A percentile compares a stretch with the other conserved stretches of the same genome.
Conservation (phyloP, 192 early-diverging fungal genomes). For the Umbelopsis isabellina region DNA sequence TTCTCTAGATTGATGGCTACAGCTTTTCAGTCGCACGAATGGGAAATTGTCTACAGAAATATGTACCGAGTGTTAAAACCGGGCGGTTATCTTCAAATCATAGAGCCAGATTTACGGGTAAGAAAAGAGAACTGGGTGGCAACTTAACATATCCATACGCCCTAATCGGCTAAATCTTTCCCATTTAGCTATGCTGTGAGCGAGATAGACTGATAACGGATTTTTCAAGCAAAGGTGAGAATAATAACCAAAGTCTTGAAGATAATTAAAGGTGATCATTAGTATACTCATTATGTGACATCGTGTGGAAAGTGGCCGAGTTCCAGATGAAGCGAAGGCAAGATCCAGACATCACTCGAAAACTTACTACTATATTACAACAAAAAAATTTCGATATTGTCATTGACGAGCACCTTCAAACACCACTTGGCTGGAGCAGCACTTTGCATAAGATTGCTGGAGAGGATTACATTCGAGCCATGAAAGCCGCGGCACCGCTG, state of each 20-base stretch:
- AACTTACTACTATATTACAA: background rate
- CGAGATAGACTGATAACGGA: background rate
- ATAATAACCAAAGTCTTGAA: background rate
- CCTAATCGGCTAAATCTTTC: background rate
- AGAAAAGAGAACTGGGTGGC: background rate
- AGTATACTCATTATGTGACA: background rate
- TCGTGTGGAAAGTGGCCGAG: background rate
- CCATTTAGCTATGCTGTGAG: background rate
- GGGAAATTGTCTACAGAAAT: constrained; percentile 19
- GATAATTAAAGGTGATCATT: background rate
- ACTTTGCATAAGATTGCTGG: background rate
- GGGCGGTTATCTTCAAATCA: constrained; percentile 40
- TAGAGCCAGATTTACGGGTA: constrained; percentile 32
- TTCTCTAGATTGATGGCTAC: constrained; percentile 28
- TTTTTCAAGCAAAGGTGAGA: background rate
- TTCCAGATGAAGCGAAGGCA: background rate
- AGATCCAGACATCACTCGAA: constrained; percentile 8
- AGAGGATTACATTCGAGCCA: constrained; percentile 10
- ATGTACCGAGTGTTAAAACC: constrained; percentile 39
- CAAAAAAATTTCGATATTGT: background rate
- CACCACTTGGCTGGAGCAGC: constrained; percentile 2
- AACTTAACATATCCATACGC: no score
- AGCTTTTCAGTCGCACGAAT: constrained; percentile 25
- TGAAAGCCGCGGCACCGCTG: constrained; percentile 1
- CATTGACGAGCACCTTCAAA: background rate